phyloP scores from a whole-genome alignment of 306 rosid species.

The Inga laurina region DNA sequence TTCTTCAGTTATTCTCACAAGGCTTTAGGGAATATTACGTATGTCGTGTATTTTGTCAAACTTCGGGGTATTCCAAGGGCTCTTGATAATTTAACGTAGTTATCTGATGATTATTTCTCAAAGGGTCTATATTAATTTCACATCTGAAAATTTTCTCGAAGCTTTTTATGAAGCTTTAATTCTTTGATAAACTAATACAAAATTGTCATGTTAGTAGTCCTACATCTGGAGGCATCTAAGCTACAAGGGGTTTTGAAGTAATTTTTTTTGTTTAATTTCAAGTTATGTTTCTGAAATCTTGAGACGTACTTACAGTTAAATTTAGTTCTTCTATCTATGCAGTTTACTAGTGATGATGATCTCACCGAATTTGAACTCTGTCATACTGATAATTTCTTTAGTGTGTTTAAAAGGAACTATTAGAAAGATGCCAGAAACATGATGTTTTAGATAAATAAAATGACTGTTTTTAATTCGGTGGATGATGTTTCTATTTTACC shows the following conservation, averaged over 20 bases:
- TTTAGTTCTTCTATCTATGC: not conserved
- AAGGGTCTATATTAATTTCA: not conserved
- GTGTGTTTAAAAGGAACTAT: conserved; percentile 9
- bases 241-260: not conserved
- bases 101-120: not conserved
- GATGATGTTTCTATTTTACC: not conserved
- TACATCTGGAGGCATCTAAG: not conserved
- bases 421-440: conserved; percentile 21
- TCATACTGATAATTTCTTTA: conserved; percentile 13
- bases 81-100: not conserved
- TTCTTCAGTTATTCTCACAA: not conserved
- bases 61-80: not conserved
- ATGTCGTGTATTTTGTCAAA: not conserved
- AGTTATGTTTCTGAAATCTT: not conserved
- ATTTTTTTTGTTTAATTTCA: not conserved
- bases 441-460: not conserved
- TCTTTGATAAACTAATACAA: not conserved
- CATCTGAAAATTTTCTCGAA: not conserved
- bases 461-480: not conserved
- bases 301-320: not conserved
- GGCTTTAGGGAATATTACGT: not conserved
- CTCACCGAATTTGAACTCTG: not conserved
- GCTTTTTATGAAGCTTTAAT: not conserved
- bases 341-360: not conserved
- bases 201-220: not conserved